phyloP scores from a whole-genome alignment of 2,329 filamentous ascomycete species.

The Penicillium sp. region DNA sequence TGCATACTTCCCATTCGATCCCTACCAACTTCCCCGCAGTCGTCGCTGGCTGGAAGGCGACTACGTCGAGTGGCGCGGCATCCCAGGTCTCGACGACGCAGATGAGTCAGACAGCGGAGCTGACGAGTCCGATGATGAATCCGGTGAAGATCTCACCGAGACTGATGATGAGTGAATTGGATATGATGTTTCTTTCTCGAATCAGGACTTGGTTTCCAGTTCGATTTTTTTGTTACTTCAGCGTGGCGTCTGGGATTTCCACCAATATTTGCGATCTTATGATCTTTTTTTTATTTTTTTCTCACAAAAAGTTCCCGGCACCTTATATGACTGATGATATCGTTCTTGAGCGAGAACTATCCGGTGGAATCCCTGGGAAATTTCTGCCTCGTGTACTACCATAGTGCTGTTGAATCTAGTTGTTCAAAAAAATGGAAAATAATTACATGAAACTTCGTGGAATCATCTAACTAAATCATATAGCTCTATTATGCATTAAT shows the following conservation, averaged over 20 bases:
- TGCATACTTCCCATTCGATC: constrained; percentile 95
- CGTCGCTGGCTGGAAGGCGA: constrained; percentile 83
- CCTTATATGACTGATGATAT: constrained; percentile 19
- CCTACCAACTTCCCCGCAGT: constrained; percentile 84
- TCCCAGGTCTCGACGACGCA: constrained; percentile 65
- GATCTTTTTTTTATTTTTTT: constrained; percentile 7
- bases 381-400: not conserved
- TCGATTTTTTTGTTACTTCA: constrained; percentile 21
- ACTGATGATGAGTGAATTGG: constrained; percentile 41
- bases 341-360: constrained; percentile 11
- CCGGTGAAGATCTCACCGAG: constrained; percentile 43
- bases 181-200: not conserved
- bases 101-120: constrained; percentile 48
- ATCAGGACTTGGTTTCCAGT: constrained; percentile 3
- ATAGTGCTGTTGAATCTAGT: constrained; percentile 1
- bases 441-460: constrained; percentile 1
- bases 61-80: constrained; percentile 75
- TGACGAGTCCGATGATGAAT: constrained; percentile 37
- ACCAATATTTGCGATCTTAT: constrained; percentile 3
- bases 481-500: not conserved
- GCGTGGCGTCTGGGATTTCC: constrained; percentile 27
- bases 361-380: not conserved
- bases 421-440: constrained; percentile 1
- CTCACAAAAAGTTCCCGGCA: constrained; percentile 18
- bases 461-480: not conserved